phyloP scores from a whole-genome alignment of 2,329 filamentous ascomycete genomes.

The Claviceps sp. region DNA sequence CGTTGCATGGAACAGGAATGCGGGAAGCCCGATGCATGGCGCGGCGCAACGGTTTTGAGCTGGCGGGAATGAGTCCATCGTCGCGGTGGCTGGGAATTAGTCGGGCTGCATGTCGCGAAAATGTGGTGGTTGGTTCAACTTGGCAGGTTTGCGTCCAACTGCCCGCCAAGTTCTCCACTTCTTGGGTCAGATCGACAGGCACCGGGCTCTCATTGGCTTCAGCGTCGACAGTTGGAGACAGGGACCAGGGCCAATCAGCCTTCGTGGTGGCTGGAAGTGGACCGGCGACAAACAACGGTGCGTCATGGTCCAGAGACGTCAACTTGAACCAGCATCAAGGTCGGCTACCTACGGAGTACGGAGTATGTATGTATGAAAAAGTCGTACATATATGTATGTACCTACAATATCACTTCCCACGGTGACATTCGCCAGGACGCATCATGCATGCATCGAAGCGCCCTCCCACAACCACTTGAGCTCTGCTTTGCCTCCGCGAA shows the following conservation, averaged over 20 bases:
- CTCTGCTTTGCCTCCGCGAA: neutral
- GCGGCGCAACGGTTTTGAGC: constrained; percentile 1
- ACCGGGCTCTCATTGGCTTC: neutral
- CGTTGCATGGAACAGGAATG: neutral
- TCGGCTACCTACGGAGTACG: too few species aligned
- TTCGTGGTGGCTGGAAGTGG: neutral
- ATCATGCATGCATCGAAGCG: too few species aligned
- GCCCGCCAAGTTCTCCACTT: neutral
- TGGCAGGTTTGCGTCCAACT: neutral
- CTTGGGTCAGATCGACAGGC: neutral
- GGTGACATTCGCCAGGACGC: too few species aligned
- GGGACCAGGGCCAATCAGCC: neutral
- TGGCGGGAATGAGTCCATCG: neutral
- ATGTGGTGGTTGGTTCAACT: constrained; percentile 5
- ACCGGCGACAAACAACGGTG: neutral
- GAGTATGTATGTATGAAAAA: too few species aligned
- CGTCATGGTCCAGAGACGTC: too few species aligned
- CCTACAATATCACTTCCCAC: too few species aligned
- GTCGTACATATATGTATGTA: too few species aligned
- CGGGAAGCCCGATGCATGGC: neutral
- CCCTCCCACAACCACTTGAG: too few species aligned
- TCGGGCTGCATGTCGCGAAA: neutral
- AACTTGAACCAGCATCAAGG: too few species aligned
- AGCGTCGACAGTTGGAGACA: too few species aligned
- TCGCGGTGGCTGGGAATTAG: constrained; percentile 5